Evolutionary conservation across 2,329 filamentous ascomycete genomes (phyloP).

Genomic region (Trichophyton verrucosum): DNA sequence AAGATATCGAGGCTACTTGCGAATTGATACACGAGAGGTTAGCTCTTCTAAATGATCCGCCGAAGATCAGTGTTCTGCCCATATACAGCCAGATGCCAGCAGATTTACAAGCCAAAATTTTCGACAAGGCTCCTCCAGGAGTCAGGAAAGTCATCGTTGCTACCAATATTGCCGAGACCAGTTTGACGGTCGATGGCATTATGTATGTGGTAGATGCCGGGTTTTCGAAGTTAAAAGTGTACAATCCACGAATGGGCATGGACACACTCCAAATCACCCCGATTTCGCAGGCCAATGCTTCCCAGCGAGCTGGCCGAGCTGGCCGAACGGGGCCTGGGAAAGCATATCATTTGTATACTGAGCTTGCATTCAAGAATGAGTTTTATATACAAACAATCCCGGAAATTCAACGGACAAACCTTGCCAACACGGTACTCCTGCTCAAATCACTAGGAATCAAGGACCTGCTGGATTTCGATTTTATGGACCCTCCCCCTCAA

Average conservation of each 20-base stretch:
- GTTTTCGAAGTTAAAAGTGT: conserved; percentile 95
- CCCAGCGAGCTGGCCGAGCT: conserved; percentile 83
- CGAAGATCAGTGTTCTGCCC: conserved; percentile 84
- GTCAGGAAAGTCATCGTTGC: conserved; percentile 96
- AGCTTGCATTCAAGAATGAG: conserved; percentile 89
- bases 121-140: conserved; percentile 77
- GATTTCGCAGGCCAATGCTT: conserved; percentile 91
- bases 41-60: conserved; percentile 81
- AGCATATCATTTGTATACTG: conserved; percentile 85
- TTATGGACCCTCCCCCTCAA: conserved; percentile 97
- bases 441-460: conserved; percentile 91
- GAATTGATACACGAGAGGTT: conserved; percentile 82
- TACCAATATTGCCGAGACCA: conserved; percentile 97
- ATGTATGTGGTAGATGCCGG: conserved; percentile 98
- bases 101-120: conserved; percentile 94
- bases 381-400: conserved; percentile 95
- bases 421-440: conserved; percentile 86
- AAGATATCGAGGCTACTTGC: conserved; percentile 95
- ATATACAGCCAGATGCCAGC: conserved; percentile 99
- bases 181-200: conserved; percentile 94
- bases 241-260: conserved; percentile 99
- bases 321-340: conserved; percentile 92
- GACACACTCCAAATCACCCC: conserved; percentile 96
- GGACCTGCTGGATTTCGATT: conserved; percentile 91
- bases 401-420: conserved; percentile 91